Evolutionary conservation across 2,329 filamentous ascomycete genomes (phyloP).

Genomic region (Mariannaea elegans): DNA sequence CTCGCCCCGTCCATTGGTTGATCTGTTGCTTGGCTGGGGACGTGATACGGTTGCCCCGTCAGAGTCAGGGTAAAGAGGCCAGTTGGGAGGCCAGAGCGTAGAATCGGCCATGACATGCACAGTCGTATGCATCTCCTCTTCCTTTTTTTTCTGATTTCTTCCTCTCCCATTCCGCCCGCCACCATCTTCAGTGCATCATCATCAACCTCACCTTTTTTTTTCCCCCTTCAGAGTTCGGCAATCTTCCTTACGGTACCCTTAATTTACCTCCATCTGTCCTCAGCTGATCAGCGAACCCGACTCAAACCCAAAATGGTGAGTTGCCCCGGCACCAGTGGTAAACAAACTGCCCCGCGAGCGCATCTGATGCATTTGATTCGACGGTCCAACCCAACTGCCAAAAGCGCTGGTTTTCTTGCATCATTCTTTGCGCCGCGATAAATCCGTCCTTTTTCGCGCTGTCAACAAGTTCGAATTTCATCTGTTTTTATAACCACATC

Average conservation of each 20-base stretch:
- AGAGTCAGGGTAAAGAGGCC: conserved; percentile 40
- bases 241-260: conserved; percentile 5
- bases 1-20: conserved; percentile 32
- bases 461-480: conserved; percentile 24
- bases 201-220: conserved; percentile 32
- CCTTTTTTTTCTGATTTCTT: conserved; percentile 24
- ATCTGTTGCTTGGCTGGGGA: conserved; percentile 20
- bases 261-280: conserved; percentile 2
- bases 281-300: conserved; percentile 30
- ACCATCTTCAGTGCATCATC: conserved; percentile 32
- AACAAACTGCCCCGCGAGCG: conserved; percentile 46
- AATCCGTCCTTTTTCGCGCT: conserved; percentile 17
- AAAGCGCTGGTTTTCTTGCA: conserved; percentile 35
- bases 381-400: conserved; percentile 34
- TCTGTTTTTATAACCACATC: conserved; percentile 10
- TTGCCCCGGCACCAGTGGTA: conserved; percentile 48
- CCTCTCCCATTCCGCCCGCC: background rate
- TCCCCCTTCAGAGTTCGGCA: background rate
- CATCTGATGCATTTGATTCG: conserved; percentile 44
- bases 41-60: conserved; percentile 45
- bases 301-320: conserved; percentile 49
- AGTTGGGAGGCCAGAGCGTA: conserved; percentile 37
- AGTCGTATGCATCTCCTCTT: conserved; percentile 31
- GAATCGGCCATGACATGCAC: conserved; percentile 33
- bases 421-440: conserved; percentile 24